These are phyloP conservation scores for Erythrophleum ivorense DNA, from an alignment of 331 rosid species.

Conservation along the genomic window DNA sequence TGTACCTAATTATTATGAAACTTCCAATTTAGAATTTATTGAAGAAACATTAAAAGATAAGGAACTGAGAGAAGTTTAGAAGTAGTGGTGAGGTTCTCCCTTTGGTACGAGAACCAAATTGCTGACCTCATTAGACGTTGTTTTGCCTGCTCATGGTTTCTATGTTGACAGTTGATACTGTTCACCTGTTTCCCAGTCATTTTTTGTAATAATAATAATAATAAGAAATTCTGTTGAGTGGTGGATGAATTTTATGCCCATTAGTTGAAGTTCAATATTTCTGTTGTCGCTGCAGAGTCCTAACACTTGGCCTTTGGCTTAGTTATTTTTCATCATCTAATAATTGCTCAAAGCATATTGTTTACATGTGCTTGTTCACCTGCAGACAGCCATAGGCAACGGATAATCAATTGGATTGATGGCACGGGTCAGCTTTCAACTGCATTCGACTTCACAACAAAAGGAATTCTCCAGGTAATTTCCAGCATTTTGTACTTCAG, in stretches of 20 bases:
- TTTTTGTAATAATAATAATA: not conserved
- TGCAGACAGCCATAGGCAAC: slow-evolving; percentile 61
- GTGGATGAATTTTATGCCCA: not conserved
- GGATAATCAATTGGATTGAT: slow-evolving; percentile 64
- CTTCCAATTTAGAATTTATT: slow-evolving; percentile 5
- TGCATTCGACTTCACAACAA: slow-evolving; percentile 75
- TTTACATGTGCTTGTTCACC: not conserved
- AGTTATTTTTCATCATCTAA: not conserved
- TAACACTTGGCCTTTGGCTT: not conserved
- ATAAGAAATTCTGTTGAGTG: not conserved
- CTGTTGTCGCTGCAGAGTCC: not conserved
- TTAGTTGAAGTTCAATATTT: not conserved
- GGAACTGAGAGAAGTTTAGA: slow-evolving; percentile 2
- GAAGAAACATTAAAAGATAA: not conserved
- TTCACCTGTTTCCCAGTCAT: not conserved
- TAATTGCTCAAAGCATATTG: not conserved
- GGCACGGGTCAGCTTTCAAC: slow-evolving; percentile 63
- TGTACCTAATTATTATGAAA: not conserved
- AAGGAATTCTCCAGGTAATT: slow-evolving; percentile 86
- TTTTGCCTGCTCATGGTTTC: not conserved
- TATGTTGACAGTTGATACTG: not conserved
- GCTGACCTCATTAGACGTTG: not conserved
- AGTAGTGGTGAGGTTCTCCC: not conserved
- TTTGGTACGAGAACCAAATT: not conserved
- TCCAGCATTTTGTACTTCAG: not conserved